phyloP scores from a whole-genome alignment of 495 filamentous ascomycete species.

The Neurospora sp. region DNA sequence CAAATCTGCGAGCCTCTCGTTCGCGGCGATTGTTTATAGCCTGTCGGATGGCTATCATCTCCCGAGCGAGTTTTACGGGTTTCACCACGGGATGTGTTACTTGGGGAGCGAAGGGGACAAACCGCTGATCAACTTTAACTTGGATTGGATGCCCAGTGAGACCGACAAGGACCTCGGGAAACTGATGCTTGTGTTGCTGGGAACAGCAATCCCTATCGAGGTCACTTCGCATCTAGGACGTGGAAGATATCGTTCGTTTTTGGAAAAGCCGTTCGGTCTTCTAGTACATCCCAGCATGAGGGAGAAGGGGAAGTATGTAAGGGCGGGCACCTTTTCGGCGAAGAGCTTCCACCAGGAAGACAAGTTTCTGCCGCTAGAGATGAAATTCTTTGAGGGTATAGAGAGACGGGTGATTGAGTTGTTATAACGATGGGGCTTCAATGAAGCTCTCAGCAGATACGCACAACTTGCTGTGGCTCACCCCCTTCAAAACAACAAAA shows the following conservation, averaged over 20 bases:
- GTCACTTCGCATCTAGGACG: not conserved
- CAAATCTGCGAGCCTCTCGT: no score
- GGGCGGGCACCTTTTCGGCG: not conserved
- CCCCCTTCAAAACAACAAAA: no score
- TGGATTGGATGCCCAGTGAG: not conserved
- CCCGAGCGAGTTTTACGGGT: no score
- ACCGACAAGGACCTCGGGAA: not conserved
- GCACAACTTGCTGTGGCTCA: no score
- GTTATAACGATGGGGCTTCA: not conserved
- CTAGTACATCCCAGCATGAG: not conserved
- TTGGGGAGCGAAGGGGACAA: no score
- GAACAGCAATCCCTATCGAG: not conserved
- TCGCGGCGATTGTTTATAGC: no score
- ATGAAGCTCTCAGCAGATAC: no score
- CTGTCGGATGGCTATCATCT: no score
- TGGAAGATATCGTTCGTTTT: not conserved
- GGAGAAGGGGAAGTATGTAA: not conserved
- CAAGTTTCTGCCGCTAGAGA: not conserved
- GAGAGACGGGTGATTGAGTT: not conserved
- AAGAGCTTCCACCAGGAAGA: not conserved
- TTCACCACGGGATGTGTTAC: no score
- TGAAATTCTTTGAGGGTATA: not conserved
- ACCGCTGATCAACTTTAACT: no score
- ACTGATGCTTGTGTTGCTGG: not conserved
- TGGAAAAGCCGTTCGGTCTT: not conserved